Evolutionary conservation across 805 yeast genomes (phyloP).

Genomic region (Ogataea naganishii): DNA sequence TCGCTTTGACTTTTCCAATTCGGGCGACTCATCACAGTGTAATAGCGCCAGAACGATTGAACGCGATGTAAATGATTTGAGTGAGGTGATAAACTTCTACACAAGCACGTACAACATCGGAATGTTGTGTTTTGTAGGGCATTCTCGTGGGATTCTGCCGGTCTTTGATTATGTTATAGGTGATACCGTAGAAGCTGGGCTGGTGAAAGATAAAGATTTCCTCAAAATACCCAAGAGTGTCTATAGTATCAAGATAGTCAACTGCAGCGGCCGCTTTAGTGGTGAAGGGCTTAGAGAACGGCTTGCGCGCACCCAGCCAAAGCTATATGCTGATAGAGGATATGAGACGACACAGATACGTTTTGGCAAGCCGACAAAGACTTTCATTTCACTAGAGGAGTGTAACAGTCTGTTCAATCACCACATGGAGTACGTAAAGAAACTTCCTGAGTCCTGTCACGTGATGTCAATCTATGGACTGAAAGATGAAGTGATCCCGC

Average conservation of each 20-base stretch:
- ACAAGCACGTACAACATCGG: constrained; percentile 29
- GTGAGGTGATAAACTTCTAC: constrained; percentile 16
- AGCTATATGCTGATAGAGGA: constrained; percentile 34
- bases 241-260: constrained; percentile 62
- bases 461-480: constrained; percentile 68
- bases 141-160: constrained; percentile 74
- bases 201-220: constrained; percentile 21
- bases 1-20: constrained; percentile 78
- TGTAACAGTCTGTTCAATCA: constrained; percentile 38
- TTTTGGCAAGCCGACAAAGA: constrained; percentile 35
- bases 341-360: constrained; percentile 34
- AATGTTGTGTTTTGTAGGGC: constrained; percentile 58
- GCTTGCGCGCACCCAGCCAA: constrained; percentile 22
- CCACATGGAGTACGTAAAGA: constrained; percentile 32
- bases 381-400: constrained; percentile 42
- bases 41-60: constrained; percentile 48
- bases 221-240: constrained; percentile 54
- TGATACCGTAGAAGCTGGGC: constrained; percentile 25
- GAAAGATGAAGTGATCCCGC: constrained; percentile 57
- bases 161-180: constrained; percentile 62
- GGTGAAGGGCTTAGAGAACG: constrained; percentile 37
- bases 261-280: constrained; percentile 64
- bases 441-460: constrained; percentile 36
- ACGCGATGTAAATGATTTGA: constrained; percentile 66
- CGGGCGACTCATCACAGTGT: constrained; percentile 66